Evolutionary conservation across 192 early-diverging fungal species (phyloP).

Genomic region (Coemansia sp.): DNA sequence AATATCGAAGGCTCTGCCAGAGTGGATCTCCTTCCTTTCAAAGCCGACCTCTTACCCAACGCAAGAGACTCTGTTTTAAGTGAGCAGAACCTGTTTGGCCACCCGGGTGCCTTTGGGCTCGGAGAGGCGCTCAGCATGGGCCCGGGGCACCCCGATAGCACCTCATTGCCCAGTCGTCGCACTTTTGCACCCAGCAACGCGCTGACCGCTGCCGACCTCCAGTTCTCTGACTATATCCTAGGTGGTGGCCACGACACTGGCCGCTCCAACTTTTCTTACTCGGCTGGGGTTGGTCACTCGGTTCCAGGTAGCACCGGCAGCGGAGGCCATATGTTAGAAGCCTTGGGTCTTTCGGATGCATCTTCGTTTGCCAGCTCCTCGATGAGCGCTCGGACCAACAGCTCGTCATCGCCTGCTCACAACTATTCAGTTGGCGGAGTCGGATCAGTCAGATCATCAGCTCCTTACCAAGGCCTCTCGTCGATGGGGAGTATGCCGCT

Average conservation of each 20-base stretch:
- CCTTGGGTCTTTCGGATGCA: constrained; percentile 5
- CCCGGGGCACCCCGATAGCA: background rate
- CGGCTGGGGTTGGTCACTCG: constrained; percentile 1
- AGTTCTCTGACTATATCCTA: constrained; percentile 50
- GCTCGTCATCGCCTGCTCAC: constrained; percentile 10
- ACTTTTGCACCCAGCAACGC: constrained; percentile 20
- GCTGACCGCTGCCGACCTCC: constrained; percentile 40
- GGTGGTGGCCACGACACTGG: constrained; percentile 19
- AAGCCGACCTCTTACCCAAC: background rate
- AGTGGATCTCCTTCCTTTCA: background rate
- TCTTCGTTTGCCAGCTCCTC: constrained; percentile 5
- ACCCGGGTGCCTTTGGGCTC: constrained; percentile 12
- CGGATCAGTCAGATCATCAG: constrained; percentile 12
- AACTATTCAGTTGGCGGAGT: background rate
- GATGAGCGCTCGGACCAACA: constrained; percentile 13
- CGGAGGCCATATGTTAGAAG: background rate
- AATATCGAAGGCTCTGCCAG: background rate
- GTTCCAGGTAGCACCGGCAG: background rate
- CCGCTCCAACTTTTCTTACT: constrained; percentile 8
- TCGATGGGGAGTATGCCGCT: constrained; percentile 29
- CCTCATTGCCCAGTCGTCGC: constrained; percentile 15
- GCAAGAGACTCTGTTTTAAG: background rate
- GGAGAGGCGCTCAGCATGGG: constrained; percentile 16
- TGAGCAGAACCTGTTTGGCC: constrained; percentile 5
- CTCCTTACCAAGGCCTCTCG: constrained; percentile 27